A percentile compares a stretch with the other conserved stretches of the same genome.
Evolutionary conservation across 495 filamentous ascomycete genomes (phyloP).

Genomic region (Emericellopsis terricola): DNA sequence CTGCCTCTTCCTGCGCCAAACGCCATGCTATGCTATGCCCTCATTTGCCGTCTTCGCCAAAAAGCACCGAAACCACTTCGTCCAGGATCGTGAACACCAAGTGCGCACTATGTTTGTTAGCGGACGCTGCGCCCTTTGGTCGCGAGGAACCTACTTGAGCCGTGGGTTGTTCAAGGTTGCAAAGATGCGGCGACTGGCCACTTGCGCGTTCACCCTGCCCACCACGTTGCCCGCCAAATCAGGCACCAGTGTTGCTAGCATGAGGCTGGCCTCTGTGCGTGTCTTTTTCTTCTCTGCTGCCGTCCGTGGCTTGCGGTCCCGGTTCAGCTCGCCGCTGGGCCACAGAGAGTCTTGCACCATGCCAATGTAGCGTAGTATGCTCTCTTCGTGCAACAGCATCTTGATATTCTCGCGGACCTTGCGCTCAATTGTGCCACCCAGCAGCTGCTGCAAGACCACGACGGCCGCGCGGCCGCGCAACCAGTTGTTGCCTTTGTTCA

Average conservation of each 20-base stretch:
- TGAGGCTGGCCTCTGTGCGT: conserved; percentile 54
- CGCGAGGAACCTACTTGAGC: conserved; percentile 36
- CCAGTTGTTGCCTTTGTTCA: conserved; percentile 87
- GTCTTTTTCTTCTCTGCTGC: conserved; percentile 49
- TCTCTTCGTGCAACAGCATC: conserved; percentile 54
- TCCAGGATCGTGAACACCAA: conserved; percentile 64
- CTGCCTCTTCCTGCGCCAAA: no score
- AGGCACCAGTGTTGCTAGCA: conserved; percentile 67
- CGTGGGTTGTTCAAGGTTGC: conserved; percentile 65
- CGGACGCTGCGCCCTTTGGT: background rate
- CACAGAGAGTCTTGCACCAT: conserved; percentile 59
- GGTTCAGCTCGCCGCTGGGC: conserved; percentile 45
- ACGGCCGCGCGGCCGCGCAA: conserved; percentile 89
- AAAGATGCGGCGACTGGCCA: conserved; percentile 60
- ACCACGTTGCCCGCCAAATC: conserved; percentile 72
- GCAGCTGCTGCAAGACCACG: conserved; percentile 62
- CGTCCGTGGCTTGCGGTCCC: conserved; percentile 37
- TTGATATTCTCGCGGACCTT: conserved; percentile 72
- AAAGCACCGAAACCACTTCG: conserved; percentile 57
- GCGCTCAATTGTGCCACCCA: conserved; percentile 91
- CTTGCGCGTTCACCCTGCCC: conserved; percentile 67
- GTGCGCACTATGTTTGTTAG: conserved; percentile 37
- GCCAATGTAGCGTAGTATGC: conserved; percentile 53
- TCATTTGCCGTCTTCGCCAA: no score
- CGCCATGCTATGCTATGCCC: no score